Base-by-base conservation (phyloP, 176 grass and related monocot species). In the Phyllostachys edulis region DNA sequence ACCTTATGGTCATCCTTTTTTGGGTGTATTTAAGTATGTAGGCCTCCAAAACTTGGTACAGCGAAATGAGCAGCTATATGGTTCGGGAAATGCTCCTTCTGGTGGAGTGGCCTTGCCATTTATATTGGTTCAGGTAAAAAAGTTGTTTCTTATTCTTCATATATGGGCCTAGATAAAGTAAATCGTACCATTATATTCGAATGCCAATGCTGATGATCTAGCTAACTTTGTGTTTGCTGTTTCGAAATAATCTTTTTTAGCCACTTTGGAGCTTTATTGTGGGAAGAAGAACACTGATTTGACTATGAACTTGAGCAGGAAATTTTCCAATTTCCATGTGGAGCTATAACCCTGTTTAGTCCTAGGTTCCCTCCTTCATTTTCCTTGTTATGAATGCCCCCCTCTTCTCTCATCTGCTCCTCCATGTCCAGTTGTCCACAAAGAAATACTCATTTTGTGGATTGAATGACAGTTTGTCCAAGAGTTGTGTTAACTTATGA, bases 91-190 rank as follows among this genome's bases (percentile, higher is more conserved):
- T 87, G 56, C 83, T 84, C 96, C 96, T 78, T 92, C 96, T 0
- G 96, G 96, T 21, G 93, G 89, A 60, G 96, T 98, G 90, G 87
- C 96, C 73, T 90, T 98, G 85, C 96, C 96, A 64, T 98, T 98
- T 85, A 98, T 96, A 76, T 91, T 98, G 68, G 91, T 96, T 88
- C 85, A 98, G 93, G 96, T 98, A 89, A 69, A 78, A 82, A 18
- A 64, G 36, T 61, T 56, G 14, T 75, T 64, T 82, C 21, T 40
- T 82, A 36, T 59, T 69, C 44, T 52, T 67, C 59, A 73, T 7
- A 66, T 81, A 56, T 49, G 7, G 13, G 20, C 37, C 57, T 82
- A 65, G 29, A 65, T 29, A n/a, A 9, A 51, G 39, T 61, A n/a
- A 39, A 74, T 40, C 20, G 17, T 79, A 71, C 40, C 56, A 62